These are phyloP conservation scores for Corrigiola litoralis DNA, from an alignment of 179 eudicot genomes.

Conservation along the genomic window DNA sequence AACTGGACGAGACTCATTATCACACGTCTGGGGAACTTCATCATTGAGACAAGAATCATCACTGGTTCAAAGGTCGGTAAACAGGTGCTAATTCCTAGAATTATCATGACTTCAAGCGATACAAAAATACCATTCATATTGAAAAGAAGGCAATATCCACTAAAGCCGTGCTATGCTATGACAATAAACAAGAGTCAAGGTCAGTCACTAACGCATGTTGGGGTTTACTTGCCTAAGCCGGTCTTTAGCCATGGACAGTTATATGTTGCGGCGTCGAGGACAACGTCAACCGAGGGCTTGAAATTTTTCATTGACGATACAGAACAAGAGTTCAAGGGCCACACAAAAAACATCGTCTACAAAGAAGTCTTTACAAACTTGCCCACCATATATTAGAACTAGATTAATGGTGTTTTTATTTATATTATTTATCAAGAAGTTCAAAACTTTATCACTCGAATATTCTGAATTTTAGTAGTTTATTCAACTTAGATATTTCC, in stretches of 20 bases:
- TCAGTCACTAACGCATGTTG: constrained; percentile 2
- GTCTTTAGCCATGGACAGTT: constrained; percentile 24
- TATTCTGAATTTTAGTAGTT: too few relatives aligned
- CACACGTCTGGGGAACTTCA: neutral
- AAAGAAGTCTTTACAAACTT: constrained; percentile 15
- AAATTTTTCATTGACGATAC: constrained; percentile 5
- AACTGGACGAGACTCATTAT: neutral
- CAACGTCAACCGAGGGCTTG: constrained; percentile 1
- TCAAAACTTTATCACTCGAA: too few relatives aligned
- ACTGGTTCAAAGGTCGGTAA: neutral
- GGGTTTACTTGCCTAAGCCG: constrained; percentile 4
- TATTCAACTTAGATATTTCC: too few relatives aligned
- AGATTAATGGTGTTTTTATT: too few relatives aligned
- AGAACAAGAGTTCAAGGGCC: neutral
- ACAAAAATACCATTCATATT: neutral
- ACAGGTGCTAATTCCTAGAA: constrained; percentile 1
- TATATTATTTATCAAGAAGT: too few relatives aligned
- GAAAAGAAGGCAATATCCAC: constrained; percentile 14
- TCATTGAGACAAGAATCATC: neutral
- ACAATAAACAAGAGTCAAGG: constrained; percentile 28
- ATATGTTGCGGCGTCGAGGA: constrained; percentile 20
- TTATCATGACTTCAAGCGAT: neutral
- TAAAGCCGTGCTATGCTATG: constrained; percentile 14
- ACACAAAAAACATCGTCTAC: constrained; percentile 17
- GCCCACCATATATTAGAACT: neutral